Conservation (phyloP, 768 basidiomycete genomes). For the Astraeus odoratus region DNA sequence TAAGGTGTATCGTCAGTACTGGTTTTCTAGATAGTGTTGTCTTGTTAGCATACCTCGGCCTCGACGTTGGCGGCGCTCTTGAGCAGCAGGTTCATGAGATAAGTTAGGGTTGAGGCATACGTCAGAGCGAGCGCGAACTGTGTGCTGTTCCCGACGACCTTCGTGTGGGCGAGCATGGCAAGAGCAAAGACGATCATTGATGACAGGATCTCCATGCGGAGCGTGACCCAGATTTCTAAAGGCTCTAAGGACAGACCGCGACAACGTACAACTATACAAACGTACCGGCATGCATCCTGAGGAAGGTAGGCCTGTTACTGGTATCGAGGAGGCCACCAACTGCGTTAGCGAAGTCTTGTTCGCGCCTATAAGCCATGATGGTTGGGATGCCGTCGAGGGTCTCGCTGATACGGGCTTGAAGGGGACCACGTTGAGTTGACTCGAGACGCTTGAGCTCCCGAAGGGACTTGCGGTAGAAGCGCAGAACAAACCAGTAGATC, state of each 20-base stretch:
- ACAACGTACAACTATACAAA: not conserved
- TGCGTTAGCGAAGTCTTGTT: slow-evolving; percentile 18
- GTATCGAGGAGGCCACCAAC: slow-evolving; percentile 17
- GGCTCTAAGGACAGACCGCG: not conserved
- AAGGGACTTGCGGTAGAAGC: slow-evolving; percentile 41
- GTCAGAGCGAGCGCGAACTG: slow-evolving; percentile 25
- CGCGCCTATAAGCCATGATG: slow-evolving; percentile 40
- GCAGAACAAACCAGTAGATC: slow-evolving; percentile 36
- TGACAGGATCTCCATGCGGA: slow-evolving; percentile 26
- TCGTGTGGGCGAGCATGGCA: slow-evolving; percentile 22
- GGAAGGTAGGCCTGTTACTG: slow-evolving; percentile 24
- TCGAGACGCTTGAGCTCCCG: slow-evolving; percentile 43
- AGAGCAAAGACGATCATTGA: slow-evolving; percentile 19
- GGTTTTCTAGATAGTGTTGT: not conserved
- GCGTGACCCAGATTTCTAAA: slow-evolving; percentile 26
- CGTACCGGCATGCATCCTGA: slow-evolving; percentile 20
- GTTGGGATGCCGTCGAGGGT: slow-evolving; percentile 40
- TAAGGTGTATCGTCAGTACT: not conserved
- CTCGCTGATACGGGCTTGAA: slow-evolving; percentile 48
- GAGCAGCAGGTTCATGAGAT: slow-evolving; percentile 24
- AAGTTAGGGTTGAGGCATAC: slow-evolving; percentile 20
- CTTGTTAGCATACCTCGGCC: slow-evolving; percentile 15
- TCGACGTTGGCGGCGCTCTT: slow-evolving; percentile 21
- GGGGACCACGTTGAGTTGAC: slow-evolving; percentile 37
- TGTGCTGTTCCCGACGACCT: slow-evolving; percentile 15